Conservation (phyloP, 768 basidiomycete genomes). For the Rhizopogon vinicolor region DNA sequence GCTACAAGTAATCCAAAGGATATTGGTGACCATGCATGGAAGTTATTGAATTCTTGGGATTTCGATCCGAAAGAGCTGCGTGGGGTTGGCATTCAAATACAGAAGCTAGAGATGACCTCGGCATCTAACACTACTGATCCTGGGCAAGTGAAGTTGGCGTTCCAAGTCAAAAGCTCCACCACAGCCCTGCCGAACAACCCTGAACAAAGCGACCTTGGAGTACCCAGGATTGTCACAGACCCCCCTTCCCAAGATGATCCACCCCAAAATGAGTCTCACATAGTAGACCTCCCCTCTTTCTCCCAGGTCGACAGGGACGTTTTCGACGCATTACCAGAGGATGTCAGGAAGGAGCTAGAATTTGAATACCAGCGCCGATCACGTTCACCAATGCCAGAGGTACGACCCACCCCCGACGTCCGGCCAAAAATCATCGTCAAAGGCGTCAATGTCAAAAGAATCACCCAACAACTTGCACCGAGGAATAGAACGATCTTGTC, state of each 20-base stretch:
- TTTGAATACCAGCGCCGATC: constrained; percentile 61
- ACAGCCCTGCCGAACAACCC: neutral
- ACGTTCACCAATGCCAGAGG: constrained; percentile 37
- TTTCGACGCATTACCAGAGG: constrained; percentile 64
- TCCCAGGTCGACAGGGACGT: constrained; percentile 74
- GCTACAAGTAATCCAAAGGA: constrained; percentile 70
- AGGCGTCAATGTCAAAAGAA: constrained; percentile 46
- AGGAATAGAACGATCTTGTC: constrained; percentile 38
- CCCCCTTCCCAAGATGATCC: constrained; percentile 30
- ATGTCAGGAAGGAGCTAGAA: constrained; percentile 66
- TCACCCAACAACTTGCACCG: constrained; percentile 62
- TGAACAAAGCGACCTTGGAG: neutral
- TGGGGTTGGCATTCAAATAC: constrained; percentile 87
- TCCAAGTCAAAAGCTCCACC: constrained; percentile 29
- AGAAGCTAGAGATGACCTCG: constrained; percentile 68
- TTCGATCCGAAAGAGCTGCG: constrained; percentile 87
- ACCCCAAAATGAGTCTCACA: constrained; percentile 5
- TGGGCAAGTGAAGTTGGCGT: constrained; percentile 62
- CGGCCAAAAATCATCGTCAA: constrained; percentile 22
- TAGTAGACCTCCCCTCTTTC: constrained; percentile 56
- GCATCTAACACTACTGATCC: constrained; percentile 27
- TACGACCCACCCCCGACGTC: constrained; percentile 1
- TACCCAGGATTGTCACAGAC: constrained; percentile 22
- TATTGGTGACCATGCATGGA: constrained; percentile 77
- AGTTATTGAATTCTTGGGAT: constrained; percentile 62